Base-by-base conservation (phyloP, 2,329 filamentous ascomycete species). In the Rutstroemia sp. region DNA sequence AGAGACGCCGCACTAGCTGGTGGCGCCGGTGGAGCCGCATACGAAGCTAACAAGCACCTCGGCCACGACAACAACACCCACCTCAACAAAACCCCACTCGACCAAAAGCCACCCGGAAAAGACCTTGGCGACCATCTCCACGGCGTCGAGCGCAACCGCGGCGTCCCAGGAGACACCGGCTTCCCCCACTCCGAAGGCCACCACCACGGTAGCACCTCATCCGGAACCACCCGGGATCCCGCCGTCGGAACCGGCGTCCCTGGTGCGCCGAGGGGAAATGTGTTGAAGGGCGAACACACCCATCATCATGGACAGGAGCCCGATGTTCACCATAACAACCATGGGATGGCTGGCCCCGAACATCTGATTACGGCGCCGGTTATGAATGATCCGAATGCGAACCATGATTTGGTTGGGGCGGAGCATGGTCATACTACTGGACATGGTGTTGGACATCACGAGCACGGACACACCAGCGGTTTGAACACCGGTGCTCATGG, bases 111-210 rank as follows among this genome's bases (percentile, higher is more conserved):
- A 7, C 12, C 37, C 3, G 55, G 49, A 14, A 17, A 30, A 21
- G 60, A 54, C 14, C 46, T 57, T 5, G 60, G 61, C n/a, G 59
- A 44, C n/a, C 57, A 54, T 23, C 56, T 57, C 10, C 57, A 63
- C 53, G 62, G 60, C 23, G 54, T 48, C 4, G 59, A 61, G 23
- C 56, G 63, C 21, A 61, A 62, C 52, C 56, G 63, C 14, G 57
- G 61, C 34, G 49, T 53, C 6, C 45, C 21, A 16, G 55, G 55
- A 5, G n/a, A 19, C 21, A 46, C 51, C 9, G 44, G 34, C 46
- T 61, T 55, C 48, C 57, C n/a, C 38, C 38, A 48, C 4, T 46
- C 53, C 21, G 30, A 34, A 5, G n/a, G 14, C n/a, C 16, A 37
- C n/a, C 25, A 16, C 19, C 27, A n/a, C 17, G 47, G 47, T 2